Evolutionary conservation across 2,329 filamentous ascomycete species (phyloP).

Genomic region (Pleomassaria siparia): DNA sequence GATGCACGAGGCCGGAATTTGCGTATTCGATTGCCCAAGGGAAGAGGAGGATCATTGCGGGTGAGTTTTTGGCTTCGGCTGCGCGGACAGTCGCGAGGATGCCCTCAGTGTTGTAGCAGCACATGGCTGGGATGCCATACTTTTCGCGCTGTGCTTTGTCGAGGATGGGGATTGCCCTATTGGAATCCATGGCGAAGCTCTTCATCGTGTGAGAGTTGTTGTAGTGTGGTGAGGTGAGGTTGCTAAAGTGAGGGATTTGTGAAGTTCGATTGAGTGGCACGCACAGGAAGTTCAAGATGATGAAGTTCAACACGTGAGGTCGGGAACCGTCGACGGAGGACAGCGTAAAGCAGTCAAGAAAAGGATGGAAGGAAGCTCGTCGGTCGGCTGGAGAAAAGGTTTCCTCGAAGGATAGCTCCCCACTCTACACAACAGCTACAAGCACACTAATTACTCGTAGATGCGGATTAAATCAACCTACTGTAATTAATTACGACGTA

Average conservation of each 20-base stretch:
- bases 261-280: no score
- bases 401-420: background rate
- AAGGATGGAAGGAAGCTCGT: constrained; percentile 1
- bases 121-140: constrained; percentile 62
- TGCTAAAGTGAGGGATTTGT: no score
- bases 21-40: constrained; percentile 73
- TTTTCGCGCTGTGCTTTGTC: constrained; percentile 53
- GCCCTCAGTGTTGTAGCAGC: constrained; percentile 69
- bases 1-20: constrained; percentile 49
- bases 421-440: background rate
- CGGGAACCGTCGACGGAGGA: background rate
- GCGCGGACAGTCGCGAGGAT: constrained; percentile 69
- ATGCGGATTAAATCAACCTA: background rate
- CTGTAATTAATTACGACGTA: no score
- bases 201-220: background rate
- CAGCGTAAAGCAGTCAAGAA: background rate
- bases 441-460: background rate
- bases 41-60: constrained; percentile 72
- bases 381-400: background rate
- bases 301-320: background rate
- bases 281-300: no score
- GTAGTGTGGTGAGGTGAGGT: background rate
- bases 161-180: constrained; percentile 47
- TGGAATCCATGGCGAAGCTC: constrained; percentile 11
- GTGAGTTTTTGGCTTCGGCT: constrained; percentile 63